Conservation (phyloP, 805 yeast species). For the Scheffersomyces coipomensis region DNA sequence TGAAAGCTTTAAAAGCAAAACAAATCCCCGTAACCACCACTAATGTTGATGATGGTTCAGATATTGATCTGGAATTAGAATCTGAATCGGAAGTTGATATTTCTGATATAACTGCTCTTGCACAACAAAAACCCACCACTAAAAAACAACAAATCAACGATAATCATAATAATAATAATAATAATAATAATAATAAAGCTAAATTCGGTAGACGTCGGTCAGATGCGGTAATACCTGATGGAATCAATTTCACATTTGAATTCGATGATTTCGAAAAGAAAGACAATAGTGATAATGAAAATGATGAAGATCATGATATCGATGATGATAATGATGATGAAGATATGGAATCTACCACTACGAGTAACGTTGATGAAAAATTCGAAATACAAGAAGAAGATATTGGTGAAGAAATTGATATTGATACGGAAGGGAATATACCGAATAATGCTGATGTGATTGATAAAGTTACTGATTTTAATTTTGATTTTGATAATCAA, state of each 20-base stretch:
- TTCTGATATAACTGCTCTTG: slow-evolving; percentile 3
- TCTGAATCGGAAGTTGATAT: slow-evolving; percentile 6
- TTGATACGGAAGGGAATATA: not conserved
- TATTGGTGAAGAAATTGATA: slow-evolving; percentile 13
- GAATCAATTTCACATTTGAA: slow-evolving; percentile 40
- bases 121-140: not conserved
- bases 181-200: slow-evolving; percentile 14
- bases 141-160: not conserved
- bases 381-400: slow-evolving; percentile 15
- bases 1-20: slow-evolving; percentile 19
- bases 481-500: slow-evolving; percentile 30
- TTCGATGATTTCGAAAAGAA: slow-evolving; percentile 30
- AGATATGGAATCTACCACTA: slow-evolving; percentile 7
- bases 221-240: slow-evolving; percentile 41
- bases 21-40: slow-evolving; percentile 2
- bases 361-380: slow-evolving; percentile 2
- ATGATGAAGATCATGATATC: slow-evolving; percentile 13
- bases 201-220: slow-evolving; percentile 36
- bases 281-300: slow-evolving; percentile 17
- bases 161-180: slow-evolving; percentile 5
- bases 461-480: slow-evolving; percentile 13
- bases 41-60: slow-evolving; percentile 2
- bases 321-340: slow-evolving; percentile 18
- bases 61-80: slow-evolving; percentile 12
- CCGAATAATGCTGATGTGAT: slow-evolving; percentile 3